A percentile compares a stretch with the other conserved stretches of the same genome.
These are phyloP conservation scores for Fusarium hostae DNA, from an alignment of 2,329 filamentous ascomycete genomes.

Conservation along the genomic window DNA sequence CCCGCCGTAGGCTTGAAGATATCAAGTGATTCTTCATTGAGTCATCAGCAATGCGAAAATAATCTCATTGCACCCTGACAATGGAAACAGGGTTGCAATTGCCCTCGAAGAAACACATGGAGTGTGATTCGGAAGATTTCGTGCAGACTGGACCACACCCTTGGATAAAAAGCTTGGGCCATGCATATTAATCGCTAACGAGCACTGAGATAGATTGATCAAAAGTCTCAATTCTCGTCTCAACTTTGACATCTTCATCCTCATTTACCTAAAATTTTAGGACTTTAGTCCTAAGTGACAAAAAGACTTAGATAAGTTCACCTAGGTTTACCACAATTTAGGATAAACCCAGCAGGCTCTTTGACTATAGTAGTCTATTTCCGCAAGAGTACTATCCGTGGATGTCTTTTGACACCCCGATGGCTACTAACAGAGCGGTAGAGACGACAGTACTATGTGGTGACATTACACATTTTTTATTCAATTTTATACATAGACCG, in stretches of 20 bases:
- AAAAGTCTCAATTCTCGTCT: background rate
- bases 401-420: background rate
- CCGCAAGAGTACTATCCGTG: no score
- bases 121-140: constrained; percentile 8
- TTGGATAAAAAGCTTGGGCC: constrained; percentile 8
- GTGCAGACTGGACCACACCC: background rate
- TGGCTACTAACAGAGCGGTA: background rate
- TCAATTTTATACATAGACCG: background rate
- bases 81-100: constrained; percentile 1
- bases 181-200: background rate
- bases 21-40: constrained; percentile 15
- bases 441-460: no score
- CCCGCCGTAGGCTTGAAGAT: constrained; percentile 13
- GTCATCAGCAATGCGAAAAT: background rate
- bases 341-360: background rate
- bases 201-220: background rate
- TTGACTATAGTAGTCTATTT: background rate
- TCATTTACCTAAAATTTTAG: background rate
- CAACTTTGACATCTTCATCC: background rate
- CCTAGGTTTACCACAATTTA: background rate
- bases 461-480: background rate
- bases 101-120: constrained; percentile 1
- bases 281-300: background rate
- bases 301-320: background rate
- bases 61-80: background rate